Base-by-base conservation (phyloP, 805 yeast genomes). In the Cyberlindnera misumaiensis region DNA sequence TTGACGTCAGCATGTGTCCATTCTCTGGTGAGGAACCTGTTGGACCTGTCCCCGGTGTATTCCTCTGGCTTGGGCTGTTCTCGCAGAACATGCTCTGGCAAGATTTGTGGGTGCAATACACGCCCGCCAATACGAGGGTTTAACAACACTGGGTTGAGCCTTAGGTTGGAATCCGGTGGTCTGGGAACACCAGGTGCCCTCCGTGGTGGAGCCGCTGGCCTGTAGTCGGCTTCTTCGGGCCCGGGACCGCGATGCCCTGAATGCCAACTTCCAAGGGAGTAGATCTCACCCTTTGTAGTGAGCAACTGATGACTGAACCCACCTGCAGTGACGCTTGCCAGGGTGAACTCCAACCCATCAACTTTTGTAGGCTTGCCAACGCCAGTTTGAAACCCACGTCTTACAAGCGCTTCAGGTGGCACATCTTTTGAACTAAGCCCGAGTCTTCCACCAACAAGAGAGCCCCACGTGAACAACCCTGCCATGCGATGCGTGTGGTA, bases 271-370 rank as follows among this genome's bases (percentile, higher is more conserved):
- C 83, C 86, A 5, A 82, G 73, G 25, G 65, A 66, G 54, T 66
- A 80, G 5, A 83, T 52, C 5, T 69, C 61, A 1, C 89, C 88
- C 1, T 66, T 56, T 22, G 66, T 64, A 0, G 82, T 71, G 27
- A 82, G 59, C 3, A 82, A 60, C 36, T 77, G 76, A 43, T 79
- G 75, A 4, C 79, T 70, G 50, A 68, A 81, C 2, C 90, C 90
- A 24, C 83, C 83, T 8, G 79, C 77, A 17, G 73, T 63, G 1
- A 81, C 61, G 46, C 75, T 80, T 1, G 68, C 45, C n/a, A 55
- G 51, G 2, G 73, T 53, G 4, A 60, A 20, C 2, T 62, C 56
- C 32, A 75, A 58, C 3, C 59, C 57, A 2, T 58, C 46, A 4
- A 73, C 58, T 38, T 53, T 47, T 1, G 65, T 56, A 2, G 78